Conservation (phyloP, 768 basidiomycete genomes). For the Leccinum incarnatum region DNA sequence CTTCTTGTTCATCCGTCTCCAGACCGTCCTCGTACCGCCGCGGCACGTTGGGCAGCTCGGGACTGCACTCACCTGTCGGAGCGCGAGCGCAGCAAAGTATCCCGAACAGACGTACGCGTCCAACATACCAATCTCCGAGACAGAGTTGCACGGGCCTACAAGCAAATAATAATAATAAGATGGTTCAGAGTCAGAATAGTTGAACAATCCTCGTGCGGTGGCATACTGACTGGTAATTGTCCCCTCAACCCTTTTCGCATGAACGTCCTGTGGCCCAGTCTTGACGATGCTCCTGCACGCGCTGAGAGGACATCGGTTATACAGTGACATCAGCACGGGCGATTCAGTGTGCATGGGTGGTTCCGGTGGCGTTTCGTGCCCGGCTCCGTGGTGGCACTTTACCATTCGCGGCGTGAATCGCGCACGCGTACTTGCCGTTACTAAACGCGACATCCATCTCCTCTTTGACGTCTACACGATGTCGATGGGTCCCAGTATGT, state of each 20-base stretch:
- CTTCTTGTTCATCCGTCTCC: slow-evolving; percentile 81
- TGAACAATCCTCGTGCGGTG: background rate
- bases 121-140: slow-evolving; percentile 57
- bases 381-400: slow-evolving; percentile 31
- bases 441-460: slow-evolving; percentile 76
- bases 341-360: slow-evolving; percentile 49
- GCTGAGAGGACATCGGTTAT: slow-evolving; percentile 85
- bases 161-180: background rate
- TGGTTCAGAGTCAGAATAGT: background rate
- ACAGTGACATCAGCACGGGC: slow-evolving; percentile 60
- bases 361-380: slow-evolving; percentile 45
- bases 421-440: slow-evolving; percentile 42
- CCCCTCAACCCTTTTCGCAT: slow-evolving; percentile 67
- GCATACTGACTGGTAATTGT: slow-evolving; percentile 67
- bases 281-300: slow-evolving; percentile 75
- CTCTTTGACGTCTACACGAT: slow-evolving; percentile 69
- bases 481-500: slow-evolving; percentile 76
- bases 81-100: slow-evolving; percentile 67
- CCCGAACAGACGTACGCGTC: slow-evolving; percentile 89
- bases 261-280: slow-evolving; percentile 61
- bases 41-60: slow-evolving; percentile 50
- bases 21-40: slow-evolving; percentile 89
- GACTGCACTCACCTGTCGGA: slow-evolving; percentile 56
- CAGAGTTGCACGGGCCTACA: slow-evolving; percentile 67
- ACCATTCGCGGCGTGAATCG: slow-evolving; percentile 55